A percentile compares a stretch with the other conserved stretches of the same genome.
Conservation (phyloP, 192 early-diverging fungal species). For the Geranomyces michiganensis region DNA sequence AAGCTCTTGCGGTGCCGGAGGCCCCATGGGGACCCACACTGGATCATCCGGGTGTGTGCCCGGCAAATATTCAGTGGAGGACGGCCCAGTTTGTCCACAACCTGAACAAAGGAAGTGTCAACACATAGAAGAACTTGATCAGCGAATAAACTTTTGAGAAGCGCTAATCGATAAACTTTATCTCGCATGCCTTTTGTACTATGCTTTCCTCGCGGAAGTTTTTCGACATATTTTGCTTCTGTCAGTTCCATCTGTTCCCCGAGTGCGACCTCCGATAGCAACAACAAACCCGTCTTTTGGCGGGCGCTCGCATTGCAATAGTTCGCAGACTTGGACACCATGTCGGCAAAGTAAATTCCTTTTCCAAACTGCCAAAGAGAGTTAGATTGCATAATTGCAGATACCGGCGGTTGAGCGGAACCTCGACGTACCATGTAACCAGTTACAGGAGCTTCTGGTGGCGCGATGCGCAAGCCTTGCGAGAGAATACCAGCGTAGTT, state of each 20-base stretch:
- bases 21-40: conserved; percentile 35
- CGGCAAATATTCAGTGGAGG: conserved; percentile 39
- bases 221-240: conserved; percentile 35
- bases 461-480: conserved; percentile 60
- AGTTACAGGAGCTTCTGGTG: conserved; percentile 67
- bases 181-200: conserved; percentile 40
- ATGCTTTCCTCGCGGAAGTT: conserved; percentile 55
- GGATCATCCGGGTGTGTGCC: conserved; percentile 48
- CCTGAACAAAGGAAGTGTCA: conserved; percentile 63
- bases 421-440: conserved; percentile 34
- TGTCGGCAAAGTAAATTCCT: conserved; percentile 82
- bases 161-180: conserved; percentile 45
- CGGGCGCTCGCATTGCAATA: conserved; percentile 57
- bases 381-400: conserved; percentile 55
- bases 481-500: conserved; percentile 75
- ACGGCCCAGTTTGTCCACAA: conserved; percentile 54
- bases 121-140: not conserved
- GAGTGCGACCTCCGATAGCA: conserved; percentile 77
- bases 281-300: conserved; percentile 57
- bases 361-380: too few relatives aligned
- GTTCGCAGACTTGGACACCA: conserved; percentile 59
- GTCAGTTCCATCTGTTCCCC: conserved; percentile 39
- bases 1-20: conserved; percentile 12
- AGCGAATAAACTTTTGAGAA: conserved; percentile 3
- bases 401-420: not conserved